A percentile compares a stretch with the other conserved stretches of the same genome.
phyloP scores from a whole-genome alignment of 495 filamentous ascomycete genomes.

The Thozetella sp. region DNA sequence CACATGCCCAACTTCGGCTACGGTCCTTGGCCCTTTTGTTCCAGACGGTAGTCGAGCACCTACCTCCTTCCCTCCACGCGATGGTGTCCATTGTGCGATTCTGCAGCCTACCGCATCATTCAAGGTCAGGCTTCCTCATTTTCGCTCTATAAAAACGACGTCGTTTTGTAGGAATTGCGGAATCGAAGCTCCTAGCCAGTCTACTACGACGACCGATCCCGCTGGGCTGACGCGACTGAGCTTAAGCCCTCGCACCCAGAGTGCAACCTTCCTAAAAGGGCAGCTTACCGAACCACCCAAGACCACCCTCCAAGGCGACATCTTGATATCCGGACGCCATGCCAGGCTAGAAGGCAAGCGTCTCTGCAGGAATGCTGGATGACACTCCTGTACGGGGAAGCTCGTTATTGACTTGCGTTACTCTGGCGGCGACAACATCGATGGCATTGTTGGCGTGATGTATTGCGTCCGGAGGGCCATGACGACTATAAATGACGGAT shows the following conservation, averaged over 20 bases:
- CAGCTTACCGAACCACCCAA: too few relatives aligned
- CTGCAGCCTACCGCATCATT: background rate
- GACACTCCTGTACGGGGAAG: background rate
- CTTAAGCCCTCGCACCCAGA: background rate
- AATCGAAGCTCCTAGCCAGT: too few relatives aligned
- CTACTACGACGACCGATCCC: background rate
- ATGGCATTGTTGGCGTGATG: background rate
- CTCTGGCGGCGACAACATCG: background rate
- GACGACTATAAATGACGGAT: background rate
- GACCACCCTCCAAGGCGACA: background rate
- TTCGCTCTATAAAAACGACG: background rate
- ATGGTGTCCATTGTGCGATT: background rate
- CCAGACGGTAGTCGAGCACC: background rate
- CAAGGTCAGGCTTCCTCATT: background rate
- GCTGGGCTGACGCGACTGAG: background rate
- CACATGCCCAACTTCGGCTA: background rate
- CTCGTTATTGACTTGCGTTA: background rate
- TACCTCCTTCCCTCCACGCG: background rate
- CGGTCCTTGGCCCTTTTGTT: background rate
- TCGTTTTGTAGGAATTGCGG: too few relatives aligned
- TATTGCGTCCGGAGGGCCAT: background rate
- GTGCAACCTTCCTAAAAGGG: background rate
- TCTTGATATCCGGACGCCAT: background rate
- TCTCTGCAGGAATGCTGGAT: background rate
- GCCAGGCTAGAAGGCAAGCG: background rate